These are phyloP conservation scores for Diplodia intermedia DNA, from an alignment of 2,329 filamentous ascomycete species.

Conservation along the genomic window DNA sequence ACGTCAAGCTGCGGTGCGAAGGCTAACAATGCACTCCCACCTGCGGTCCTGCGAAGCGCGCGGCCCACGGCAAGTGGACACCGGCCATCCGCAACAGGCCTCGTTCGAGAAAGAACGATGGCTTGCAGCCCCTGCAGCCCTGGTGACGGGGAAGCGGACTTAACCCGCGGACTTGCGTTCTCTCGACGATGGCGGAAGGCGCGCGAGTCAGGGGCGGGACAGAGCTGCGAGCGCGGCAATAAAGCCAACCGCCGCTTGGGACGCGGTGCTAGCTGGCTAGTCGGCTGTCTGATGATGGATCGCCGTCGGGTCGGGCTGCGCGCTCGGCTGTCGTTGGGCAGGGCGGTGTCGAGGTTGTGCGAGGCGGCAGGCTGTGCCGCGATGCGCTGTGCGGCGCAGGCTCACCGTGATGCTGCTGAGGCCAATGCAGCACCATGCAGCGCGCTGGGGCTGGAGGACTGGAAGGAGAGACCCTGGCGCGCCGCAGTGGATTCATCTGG, in stretches of 20 bases:
- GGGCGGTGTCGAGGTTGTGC: slow-evolving; percentile 12
- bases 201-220: slow-evolving; percentile 22
- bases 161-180: neutral
- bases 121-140: neutral
- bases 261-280: slow-evolving; percentile 1
- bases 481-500: no score
- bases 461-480: no score
- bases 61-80: neutral
- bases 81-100: neutral
- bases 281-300: slow-evolving; percentile 15
- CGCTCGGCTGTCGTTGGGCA: slow-evolving; percentile 19
- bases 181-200: neutral
- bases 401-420: neutral
- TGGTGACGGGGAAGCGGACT: slow-evolving; percentile 6
- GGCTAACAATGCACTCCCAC: neutral
- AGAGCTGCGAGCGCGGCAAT: neutral
- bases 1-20: slow-evolving; percentile 16
- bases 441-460: neutral
- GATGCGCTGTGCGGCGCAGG: slow-evolving; percentile 1
- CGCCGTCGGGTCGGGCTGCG: slow-evolving; percentile 21
- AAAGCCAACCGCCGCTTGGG: neutral
- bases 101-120: neutral
- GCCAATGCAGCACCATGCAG: neutral
- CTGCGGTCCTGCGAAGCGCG: neutral
- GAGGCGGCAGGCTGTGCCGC: slow-evolving; percentile 6